Percentiles rank a stretch among this genome's conserved stretches.
Conservation (phyloP, 805 yeast genomes). For the Nakazawaea molendinolei region DNA sequence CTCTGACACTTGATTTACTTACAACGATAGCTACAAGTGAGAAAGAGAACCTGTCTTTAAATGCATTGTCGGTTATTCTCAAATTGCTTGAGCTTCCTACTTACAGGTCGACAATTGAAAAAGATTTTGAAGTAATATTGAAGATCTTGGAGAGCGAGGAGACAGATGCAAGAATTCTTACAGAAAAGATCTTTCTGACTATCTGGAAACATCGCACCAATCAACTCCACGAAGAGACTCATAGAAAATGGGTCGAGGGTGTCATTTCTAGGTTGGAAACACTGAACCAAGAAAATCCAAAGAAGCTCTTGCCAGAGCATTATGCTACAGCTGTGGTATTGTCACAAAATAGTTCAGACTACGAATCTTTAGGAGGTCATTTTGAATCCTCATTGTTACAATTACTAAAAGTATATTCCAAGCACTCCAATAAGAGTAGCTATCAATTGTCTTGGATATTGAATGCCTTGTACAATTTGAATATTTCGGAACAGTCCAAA, state of each 20-base stretch:
- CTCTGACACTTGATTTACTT: conserved; percentile 20
- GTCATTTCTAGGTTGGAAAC: conserved; percentile 15
- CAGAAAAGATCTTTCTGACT: conserved; percentile 22
- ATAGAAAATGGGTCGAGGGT: conserved; percentile 18
- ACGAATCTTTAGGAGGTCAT: neutral
- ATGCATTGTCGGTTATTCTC: conserved; percentile 19
- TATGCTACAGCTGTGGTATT: conserved; percentile 16
- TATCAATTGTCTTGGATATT: conserved; percentile 24
- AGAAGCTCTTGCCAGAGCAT: conserved; percentile 12
- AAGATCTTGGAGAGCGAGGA: conserved; percentile 16
- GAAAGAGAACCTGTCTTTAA: conserved; percentile 9
- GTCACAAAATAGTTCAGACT: neutral
- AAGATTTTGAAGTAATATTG: conserved; percentile 23
- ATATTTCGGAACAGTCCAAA: too few relatives aligned
- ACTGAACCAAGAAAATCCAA: conserved; percentile 9
- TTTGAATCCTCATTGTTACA: conserved; percentile 2
- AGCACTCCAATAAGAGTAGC: neutral
- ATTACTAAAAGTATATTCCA: conserved; percentile 5
- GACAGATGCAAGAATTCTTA: neutral
- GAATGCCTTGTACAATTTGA: conserved; percentile 20
- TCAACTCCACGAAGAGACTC: conserved; percentile 27
- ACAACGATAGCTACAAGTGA: neutral
- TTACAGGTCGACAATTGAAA: conserved; percentile 45
- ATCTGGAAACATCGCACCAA: conserved; percentile 35
- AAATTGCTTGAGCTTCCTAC: conserved; percentile 46